Percentiles rank a stretch among this genome's conserved stretches.
phyloP scores from a whole-genome alignment of 768 basidiomycete species.

The Phlegmacium glaucopus region DNA sequence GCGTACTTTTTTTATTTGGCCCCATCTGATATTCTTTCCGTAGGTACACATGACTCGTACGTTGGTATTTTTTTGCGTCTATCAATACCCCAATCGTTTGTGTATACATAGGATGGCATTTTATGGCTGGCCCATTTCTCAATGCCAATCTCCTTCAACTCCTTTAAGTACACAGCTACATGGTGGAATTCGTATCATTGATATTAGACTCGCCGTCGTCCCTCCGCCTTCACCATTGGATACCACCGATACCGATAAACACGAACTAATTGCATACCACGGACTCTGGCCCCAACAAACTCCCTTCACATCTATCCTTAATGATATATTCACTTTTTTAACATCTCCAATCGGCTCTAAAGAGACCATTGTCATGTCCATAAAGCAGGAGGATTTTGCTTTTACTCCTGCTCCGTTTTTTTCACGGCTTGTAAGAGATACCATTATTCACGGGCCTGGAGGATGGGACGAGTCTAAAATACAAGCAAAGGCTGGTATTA shows the following conservation, averaged over 20 bases:
- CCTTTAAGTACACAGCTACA: conserved; percentile 67
- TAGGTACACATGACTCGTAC: conserved; percentile 71
- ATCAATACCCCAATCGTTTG: background rate
- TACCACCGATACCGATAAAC: conserved; percentile 2
- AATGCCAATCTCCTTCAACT: conserved; percentile 71
- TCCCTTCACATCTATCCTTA: conserved; percentile 64
- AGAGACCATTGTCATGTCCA: conserved; percentile 82
- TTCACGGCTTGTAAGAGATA: conserved; percentile 61
- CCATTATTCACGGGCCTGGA: conserved; percentile 54
- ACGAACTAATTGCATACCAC: conserved; percentile 73
- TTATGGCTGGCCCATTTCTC: conserved; percentile 82
- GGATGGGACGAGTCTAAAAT: conserved; percentile 27
- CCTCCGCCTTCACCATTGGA: conserved; percentile 14
- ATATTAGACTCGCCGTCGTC: conserved; percentile 74
- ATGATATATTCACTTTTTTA: conserved; percentile 61
- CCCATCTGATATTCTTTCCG: conserved; percentile 3
- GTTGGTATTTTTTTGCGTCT: conserved; percentile 23
- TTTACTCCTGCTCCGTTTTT: conserved; percentile 43
- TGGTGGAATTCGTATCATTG: conserved; percentile 78
- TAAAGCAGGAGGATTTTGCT: conserved; percentile 82
- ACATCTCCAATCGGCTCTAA: conserved; percentile 47
- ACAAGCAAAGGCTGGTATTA: conserved; percentile 5
- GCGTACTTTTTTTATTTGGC: background rate
- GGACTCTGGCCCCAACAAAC: conserved; percentile 69
- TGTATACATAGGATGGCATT: conserved; percentile 61